Evolutionary conservation across 352 stramenopile species (phyloP), one percentile per base, ranked within the genome.

Genomic region (Globisporangium nagaii): DNA sequence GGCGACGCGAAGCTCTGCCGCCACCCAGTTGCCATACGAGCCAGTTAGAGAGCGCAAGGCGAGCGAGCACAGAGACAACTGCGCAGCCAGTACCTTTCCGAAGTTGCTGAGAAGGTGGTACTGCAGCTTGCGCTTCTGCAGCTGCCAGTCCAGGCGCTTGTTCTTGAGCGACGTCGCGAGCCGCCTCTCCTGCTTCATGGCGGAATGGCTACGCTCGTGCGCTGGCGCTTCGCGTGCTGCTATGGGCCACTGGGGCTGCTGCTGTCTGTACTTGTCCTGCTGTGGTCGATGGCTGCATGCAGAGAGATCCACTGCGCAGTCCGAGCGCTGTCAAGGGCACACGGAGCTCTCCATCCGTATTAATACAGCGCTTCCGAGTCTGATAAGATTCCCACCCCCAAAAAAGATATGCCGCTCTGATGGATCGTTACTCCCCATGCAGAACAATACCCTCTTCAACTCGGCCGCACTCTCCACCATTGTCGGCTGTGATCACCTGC

Each of bases 91-190:
- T n/a, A 84, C 75, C 68, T 87, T 83, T 41, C 73, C 70, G 43
- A 88, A 76, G 28, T 60, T 71, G 52, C 62, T 71, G 42, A 74
- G 63, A 17, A 86, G 41, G 37, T 84, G 73, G 46, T 75, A 79
- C 57, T 86, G 75, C 53, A 86, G 48, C 24, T 76, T 74, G 44
- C 70, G 73, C 65, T 85, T 86, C 49, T 84, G 78, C 42, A 79
- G 59, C 42, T 71, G 68, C 78, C 75, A 88, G 51, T 64, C 66
- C 39, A 75, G 58, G 32, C 71, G 70, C 24, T 63, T 62, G 42
- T 50, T 66, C 63, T 77, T 75, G 61, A 74, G 37, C 62, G 59
- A 19, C 66, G 56, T 35, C 60, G 55, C 47, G 42, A 48, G 53
- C 15, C 51, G 30, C 42, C 17, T 35, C 31, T 35, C 50, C 40